phyloP scores from a whole-genome alignment of 345 rosid species.

The Gossypium ekmanianum region DNA sequence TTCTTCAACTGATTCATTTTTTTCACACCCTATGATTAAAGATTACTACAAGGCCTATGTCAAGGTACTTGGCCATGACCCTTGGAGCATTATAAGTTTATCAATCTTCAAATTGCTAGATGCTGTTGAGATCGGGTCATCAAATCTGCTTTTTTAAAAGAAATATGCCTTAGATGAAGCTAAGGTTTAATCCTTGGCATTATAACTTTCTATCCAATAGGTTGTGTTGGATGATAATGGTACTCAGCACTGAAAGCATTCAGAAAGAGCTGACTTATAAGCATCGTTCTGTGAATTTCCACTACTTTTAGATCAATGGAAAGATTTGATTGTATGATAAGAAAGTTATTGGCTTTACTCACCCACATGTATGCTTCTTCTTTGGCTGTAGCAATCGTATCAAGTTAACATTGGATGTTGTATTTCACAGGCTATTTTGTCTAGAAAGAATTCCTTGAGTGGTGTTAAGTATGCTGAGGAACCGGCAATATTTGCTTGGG shows the following conservation, averaged over 20 bases:
- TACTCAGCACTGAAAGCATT: not conserved
- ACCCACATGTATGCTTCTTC: not conserved
- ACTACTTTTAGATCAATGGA: not conserved
- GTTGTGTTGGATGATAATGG: not conserved
- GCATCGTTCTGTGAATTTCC: not conserved
- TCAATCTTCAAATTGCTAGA: not conserved
- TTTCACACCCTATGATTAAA: slow-evolving; percentile 14
- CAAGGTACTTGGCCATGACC: not conserved
- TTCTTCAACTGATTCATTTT: slow-evolving; percentile 19
- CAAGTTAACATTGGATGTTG: not conserved
- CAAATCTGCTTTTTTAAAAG: not conserved
- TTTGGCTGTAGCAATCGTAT: not conserved
- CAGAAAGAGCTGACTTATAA: not conserved
- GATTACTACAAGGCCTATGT: slow-evolving; percentile 21
- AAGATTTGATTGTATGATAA: not conserved
- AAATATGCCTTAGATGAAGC: not conserved
- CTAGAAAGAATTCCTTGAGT: slow-evolving; percentile 41
- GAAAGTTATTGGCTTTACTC: not conserved
- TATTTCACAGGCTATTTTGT: slow-evolving; percentile 35
- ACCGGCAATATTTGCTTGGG: slow-evolving; percentile 58
- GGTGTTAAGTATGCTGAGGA: slow-evolving; percentile 39
- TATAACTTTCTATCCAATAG: not conserved
- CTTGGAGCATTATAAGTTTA: not conserved
- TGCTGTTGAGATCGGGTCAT: slow-evolving; percentile 24
- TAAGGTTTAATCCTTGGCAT: not conserved